Evolutionary conservation across 306 rosid genomes (phyloP), one percentile per base, ranked within the genome.

Genomic region (Boehmeria nivea): DNA sequence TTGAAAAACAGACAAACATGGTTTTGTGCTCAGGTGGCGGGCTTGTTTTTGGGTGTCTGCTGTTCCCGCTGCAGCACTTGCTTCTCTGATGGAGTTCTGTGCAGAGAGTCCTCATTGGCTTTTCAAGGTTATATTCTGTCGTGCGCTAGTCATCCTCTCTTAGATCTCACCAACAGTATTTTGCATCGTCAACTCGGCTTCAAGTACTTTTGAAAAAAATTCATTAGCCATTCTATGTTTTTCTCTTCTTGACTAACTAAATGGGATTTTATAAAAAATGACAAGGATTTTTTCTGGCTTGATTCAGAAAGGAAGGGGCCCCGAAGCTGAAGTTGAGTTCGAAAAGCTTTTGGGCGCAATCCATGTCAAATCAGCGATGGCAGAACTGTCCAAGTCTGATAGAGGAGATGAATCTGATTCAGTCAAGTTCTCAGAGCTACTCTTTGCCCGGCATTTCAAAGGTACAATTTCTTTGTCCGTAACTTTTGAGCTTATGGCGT

Each of bases 61-160:
- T 63, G 45, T 84, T 65, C 89, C 95, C 61, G 83, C 89, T 57
- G 59, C 67, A 13, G 16, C 60, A 18, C 89, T 87, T 66, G 83
- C 94, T 65, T 20, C 81, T 57, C 77, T 67, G 73, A 87, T 87
- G 94, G 89, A 87, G 79, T 77, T 77, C 68, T 79, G 83, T 71
- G 89, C 94, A 54, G 95, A 87, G 81, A 77, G 85, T 75, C 95
- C 95, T 43, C 65, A 84, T 57, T 87, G 95, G 94, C 94, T 79
- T 72, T 81, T 81, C 77, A 87, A 87, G 94, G 95, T 84, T 60
- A 69, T 54, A 14, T 19, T 36, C 59, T 69, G n/a, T 56, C 63
- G 48, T 24, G 17, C 54, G 54, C 57, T 53, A 66, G 52, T 72
- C 43, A 20, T 39, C 13, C 57, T 54, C 36, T 22, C 16, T 13